A percentile compares a stretch with the other conserved stretches of the same genome.
Evolutionary conservation across 2,329 filamentous ascomycete species (phyloP).

Genomic region (Colletotrichum lupini): DNA sequence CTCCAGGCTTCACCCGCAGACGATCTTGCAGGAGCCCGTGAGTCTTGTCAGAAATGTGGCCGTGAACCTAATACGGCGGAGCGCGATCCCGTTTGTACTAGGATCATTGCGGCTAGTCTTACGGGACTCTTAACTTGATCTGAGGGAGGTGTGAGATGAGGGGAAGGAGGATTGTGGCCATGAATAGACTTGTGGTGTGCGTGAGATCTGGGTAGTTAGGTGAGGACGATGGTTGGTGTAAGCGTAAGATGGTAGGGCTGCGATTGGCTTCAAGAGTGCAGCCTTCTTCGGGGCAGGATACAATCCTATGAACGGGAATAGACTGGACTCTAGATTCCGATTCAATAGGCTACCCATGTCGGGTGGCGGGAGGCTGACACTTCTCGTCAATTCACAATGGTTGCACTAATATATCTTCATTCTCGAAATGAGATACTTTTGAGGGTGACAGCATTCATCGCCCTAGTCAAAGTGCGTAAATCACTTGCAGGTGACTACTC

Average conservation of each 20-base stretch:
- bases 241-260: not conserved
- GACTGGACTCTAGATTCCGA: not conserved
- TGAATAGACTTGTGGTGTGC: not conserved
- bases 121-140: not conserved
- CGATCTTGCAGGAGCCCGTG: slow-evolving; percentile 1
- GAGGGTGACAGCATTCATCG: not conserved
- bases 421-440: not conserved
- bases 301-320: not conserved
- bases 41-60: not conserved
- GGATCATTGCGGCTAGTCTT: not conserved
- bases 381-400: not conserved
- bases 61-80: not conserved
- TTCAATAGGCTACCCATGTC: not conserved
- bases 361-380: too few relatives aligned
- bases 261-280: not conserved
- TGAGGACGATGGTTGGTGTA: not conserved
- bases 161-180: not conserved
- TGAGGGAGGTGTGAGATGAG: not conserved
- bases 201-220: not conserved
- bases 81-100: not conserved
- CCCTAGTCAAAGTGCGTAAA: not conserved
- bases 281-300: not conserved
- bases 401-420: not conserved
- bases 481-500: not conserved
- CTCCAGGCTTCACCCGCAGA: not conserved